Percentiles rank a stretch among this genome's conserved stretches.
phyloP scores from a whole-genome alignment of 2,329 filamentous ascomycete species.

The Claviceps purpurea region DNA sequence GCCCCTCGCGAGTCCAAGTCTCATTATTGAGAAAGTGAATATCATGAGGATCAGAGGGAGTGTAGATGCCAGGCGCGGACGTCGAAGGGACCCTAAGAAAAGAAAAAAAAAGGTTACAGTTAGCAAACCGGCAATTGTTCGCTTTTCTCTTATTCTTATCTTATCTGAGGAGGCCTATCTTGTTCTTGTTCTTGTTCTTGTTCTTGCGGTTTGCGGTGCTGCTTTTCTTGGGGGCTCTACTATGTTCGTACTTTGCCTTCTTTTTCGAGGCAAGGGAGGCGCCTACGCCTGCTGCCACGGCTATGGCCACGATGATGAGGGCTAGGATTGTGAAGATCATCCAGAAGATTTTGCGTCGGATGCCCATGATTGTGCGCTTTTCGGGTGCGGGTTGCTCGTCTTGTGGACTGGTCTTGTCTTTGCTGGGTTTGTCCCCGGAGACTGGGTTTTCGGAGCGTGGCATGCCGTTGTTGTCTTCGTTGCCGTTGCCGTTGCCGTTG shows the following conservation, averaged over 20 bases:
- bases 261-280: not conserved
- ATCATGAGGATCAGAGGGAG: not conserved
- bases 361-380: not conserved
- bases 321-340: not conserved
- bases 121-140: too few relatives aligned
- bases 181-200: not conserved
- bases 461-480: not conserved
- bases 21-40: not conserved
- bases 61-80: not conserved
- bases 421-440: not conserved
- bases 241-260: not conserved
- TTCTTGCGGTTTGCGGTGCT: too few relatives aligned
- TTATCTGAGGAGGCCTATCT: not conserved
- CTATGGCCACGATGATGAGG: not conserved
- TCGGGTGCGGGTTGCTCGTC: not conserved
- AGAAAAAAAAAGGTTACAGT: not conserved
- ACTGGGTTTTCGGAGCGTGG: not conserved
- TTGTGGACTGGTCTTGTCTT: not conserved
- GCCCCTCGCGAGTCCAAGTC: not conserved
- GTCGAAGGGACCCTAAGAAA: not conserved
- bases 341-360: not conserved
- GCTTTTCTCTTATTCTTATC: too few relatives aligned
- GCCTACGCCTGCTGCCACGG: not conserved
- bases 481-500: not conserved
- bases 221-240: too few relatives aligned